Conservation (phyloP, 176 grass and related monocot genomes). For the Aegilops longissima region DNA sequence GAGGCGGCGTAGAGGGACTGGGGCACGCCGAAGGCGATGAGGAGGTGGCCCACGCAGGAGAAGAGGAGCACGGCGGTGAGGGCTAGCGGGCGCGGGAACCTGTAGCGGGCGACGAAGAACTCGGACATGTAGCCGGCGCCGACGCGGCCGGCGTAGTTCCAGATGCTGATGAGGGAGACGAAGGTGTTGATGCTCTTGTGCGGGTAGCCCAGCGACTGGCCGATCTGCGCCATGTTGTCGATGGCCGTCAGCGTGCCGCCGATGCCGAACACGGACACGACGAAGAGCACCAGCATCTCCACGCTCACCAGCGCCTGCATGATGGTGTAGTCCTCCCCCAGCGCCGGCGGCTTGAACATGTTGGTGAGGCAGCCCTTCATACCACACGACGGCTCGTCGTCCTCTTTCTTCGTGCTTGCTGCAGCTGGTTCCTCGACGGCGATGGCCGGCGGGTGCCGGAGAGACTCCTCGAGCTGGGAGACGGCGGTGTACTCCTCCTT, state of each 20-base stretch:
- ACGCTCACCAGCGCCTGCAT: conserved; percentile 59
- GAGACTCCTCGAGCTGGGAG: not conserved
- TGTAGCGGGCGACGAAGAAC: conserved; percentile 61
- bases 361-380: not conserved
- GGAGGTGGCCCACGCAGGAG: conserved; percentile 47
- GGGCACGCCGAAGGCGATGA: conserved; percentile 18
- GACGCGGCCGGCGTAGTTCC: conserved; percentile 74
- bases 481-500: not conserved
- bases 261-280: conserved; percentile 64
- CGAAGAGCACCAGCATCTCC: conserved; percentile 57
- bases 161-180: conserved; percentile 18
- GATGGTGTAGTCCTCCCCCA: conserved; percentile 58
- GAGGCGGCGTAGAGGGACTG: conserved; percentile 70
- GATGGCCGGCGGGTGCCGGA: not conserved
- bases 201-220: conserved; percentile 72
- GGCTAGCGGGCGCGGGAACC: conserved; percentile 64
- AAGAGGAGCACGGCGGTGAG: conserved; percentile 61
- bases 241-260: conserved; percentile 87
- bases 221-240: conserved; percentile 98
- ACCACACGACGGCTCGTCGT: not conserved
- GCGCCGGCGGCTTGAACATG: conserved; percentile 48
- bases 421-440: not conserved
- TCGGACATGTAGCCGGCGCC: conserved; percentile 70
- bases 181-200: conserved; percentile 67
- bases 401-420: not conserved